Evolutionary conservation across 495 filamentous ascomycete species (phyloP).

Genomic region (Neurospora sp.): DNA sequence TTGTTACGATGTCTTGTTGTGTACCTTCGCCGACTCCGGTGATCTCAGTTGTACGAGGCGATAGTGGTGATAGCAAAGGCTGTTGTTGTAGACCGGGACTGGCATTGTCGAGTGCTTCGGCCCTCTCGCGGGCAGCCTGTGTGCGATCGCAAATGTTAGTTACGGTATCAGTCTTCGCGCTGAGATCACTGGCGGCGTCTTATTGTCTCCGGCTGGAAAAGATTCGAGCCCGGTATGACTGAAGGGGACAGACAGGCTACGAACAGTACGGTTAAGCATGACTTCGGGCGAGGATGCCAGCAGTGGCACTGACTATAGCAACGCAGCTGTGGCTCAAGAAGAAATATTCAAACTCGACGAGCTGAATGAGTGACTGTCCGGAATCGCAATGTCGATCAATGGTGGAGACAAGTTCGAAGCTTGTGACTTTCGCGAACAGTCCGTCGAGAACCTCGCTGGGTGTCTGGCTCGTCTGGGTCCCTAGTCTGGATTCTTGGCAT

Average conservation of each 20-base stretch:
- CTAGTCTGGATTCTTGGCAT: not conserved
- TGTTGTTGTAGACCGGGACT: conserved; percentile 14
- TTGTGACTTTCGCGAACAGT: not conserved
- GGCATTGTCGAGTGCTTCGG: conserved; percentile 13
- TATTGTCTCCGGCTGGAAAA: not conserved
- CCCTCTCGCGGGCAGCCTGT: conserved; percentile 23
- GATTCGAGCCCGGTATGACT: not conserved
- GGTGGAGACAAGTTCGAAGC: not conserved
- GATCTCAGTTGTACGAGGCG: conserved; percentile 13
- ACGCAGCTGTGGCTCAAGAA: not conserved
- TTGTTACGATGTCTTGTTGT: conserved; percentile 22
- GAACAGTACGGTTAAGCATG: conserved; percentile 14
- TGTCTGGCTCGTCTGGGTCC: not conserved
- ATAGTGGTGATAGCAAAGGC: conserved; percentile 9
- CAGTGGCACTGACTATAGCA: conserved; percentile 9
- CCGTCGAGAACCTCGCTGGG: not conserved
- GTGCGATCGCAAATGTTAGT: conserved; percentile 6
- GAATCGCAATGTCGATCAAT: not conserved
- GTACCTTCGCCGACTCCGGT: not conserved
- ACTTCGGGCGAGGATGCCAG: conserved; percentile 13
- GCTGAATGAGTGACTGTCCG: not conserved
- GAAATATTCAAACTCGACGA: not conserved
- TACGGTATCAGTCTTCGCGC: not conserved
- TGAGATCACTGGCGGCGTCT: not conserved
- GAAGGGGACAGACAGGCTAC: conserved; percentile 5